phyloP scores from a whole-genome alignment of 805 yeast genomes.

The Metschnikowia cerradonensis region DNA sequence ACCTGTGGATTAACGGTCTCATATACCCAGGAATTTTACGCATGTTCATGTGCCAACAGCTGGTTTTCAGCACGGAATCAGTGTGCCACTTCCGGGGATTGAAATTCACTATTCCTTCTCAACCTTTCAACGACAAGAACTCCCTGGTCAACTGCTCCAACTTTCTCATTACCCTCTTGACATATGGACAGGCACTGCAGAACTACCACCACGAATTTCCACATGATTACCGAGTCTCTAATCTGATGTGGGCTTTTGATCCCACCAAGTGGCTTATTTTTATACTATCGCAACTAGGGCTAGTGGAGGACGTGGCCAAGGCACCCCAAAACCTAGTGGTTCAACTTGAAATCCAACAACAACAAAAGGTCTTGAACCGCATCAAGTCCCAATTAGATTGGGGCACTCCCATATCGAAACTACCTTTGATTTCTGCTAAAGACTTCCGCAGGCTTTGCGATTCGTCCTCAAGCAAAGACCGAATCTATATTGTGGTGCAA shows the following conservation, averaged over 20 bases:
- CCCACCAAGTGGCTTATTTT: constrained; percentile 80
- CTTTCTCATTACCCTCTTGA: constrained; percentile 56
- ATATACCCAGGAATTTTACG: constrained; percentile 76
- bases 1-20: constrained; percentile 33
- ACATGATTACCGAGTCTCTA: constrained; percentile 77
- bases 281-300: constrained; percentile 47
- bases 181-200: constrained; percentile 89
- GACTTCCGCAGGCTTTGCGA: constrained; percentile 41
- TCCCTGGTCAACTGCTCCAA: constrained; percentile 64
- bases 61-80: constrained; percentile 73
- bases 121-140: constrained; percentile 50
- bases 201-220: constrained; percentile 97
- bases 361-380: constrained; percentile 74
- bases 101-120: constrained; percentile 63
- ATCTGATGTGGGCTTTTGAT: constrained; percentile 71
- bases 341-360: constrained; percentile 52
- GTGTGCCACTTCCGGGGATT: constrained; percentile 64
- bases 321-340: constrained; percentile 70
- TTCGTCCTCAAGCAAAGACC: constrained; percentile 38
- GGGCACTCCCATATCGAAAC: constrained; percentile 89
- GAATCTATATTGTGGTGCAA: constrained; percentile 73
- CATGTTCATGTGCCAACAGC: constrained; percentile 71
- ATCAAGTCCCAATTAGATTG: constrained; percentile 78
- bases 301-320: constrained; percentile 55
- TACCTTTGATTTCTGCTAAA: constrained; percentile 59